Conservation (phyloP, 108 stramenopile genomes). For the Nitzschia inconspicua region DNA sequence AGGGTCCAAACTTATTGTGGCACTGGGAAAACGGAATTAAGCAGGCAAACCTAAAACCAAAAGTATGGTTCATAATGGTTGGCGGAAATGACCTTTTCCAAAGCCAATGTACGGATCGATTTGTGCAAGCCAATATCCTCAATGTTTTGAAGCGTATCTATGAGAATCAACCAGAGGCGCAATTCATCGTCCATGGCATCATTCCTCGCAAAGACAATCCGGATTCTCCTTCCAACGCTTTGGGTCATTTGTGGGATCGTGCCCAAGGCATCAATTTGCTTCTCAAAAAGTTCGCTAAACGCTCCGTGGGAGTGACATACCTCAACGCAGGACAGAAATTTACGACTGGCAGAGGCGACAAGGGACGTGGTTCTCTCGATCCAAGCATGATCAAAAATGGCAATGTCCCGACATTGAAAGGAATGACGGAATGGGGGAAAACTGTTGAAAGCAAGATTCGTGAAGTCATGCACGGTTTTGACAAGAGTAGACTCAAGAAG, state of each 20-base stretch:
- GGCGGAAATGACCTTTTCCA: constrained; percentile 26
- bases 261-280: constrained; percentile 30
- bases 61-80: constrained; percentile 33
- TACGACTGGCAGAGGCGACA: not conserved
- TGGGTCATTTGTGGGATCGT: constrained; percentile 26
- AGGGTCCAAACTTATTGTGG: constrained; percentile 39
- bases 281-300: constrained; percentile 20
- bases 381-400: constrained; percentile 10
- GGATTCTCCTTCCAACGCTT: constrained; percentile 5
- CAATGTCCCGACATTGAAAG: constrained; percentile 19
- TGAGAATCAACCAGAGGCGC: constrained; percentile 17
- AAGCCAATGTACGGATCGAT: constrained; percentile 18
- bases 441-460: constrained; percentile 9
- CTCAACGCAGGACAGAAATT: constrained; percentile 18
- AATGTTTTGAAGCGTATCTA: constrained; percentile 27
- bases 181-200: constrained; percentile 32
- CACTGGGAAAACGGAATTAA: constrained; percentile 28
- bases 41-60: constrained; percentile 21
- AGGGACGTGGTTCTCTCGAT: constrained; percentile 6
- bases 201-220: constrained; percentile 30
- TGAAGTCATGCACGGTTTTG: constrained; percentile 15
- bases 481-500: constrained; percentile 4
- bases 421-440: constrained; percentile 27
- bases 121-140: constrained; percentile 27
- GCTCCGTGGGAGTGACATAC: constrained; percentile 10